A percentile compares a stretch with the other conserved stretches of the same genome.
Conservation (phyloP, 345 rosid genomes). For the Sapria himalayana region DNA sequence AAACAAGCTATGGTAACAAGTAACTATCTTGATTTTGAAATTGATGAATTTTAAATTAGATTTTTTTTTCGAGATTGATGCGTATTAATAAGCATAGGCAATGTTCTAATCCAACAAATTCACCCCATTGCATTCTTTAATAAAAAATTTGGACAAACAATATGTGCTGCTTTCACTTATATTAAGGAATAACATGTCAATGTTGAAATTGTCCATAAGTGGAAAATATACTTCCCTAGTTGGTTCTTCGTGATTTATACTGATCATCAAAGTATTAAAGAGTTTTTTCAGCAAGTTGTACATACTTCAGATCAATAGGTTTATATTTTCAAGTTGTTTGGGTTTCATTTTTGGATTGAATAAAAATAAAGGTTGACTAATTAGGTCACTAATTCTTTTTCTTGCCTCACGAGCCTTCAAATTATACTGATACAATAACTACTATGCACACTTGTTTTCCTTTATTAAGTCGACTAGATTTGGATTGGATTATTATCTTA, state of each 20-base stretch:
- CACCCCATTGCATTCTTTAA: conserved; percentile 2
- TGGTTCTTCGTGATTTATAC: not conserved
- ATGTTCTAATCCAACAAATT: not conserved
- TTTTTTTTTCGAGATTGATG: not conserved
- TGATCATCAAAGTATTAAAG: not conserved
- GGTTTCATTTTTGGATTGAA: not conserved
- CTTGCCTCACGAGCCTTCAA: too few relatives aligned
- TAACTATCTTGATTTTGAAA: not conserved
- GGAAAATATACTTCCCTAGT: not conserved
- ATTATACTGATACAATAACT: not conserved
- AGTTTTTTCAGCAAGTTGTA: not conserved
- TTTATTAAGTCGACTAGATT: too few relatives aligned
- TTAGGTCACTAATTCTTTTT: too few relatives aligned
- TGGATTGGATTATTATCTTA: too few relatives aligned
- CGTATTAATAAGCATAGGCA: not conserved
- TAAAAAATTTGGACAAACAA: not conserved
- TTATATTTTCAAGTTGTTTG: not conserved
- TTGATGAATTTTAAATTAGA: not conserved
- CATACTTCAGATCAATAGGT: not conserved
- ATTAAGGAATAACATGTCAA: not conserved
- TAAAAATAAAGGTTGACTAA: too few relatives aligned
- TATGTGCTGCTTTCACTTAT: not conserved
- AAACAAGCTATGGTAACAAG: not conserved
- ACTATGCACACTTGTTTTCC: not conserved
- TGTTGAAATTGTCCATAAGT: not conserved